Conservation (phyloP, 805 yeast genomes). For the Metschnikowia sp. region DNA sequence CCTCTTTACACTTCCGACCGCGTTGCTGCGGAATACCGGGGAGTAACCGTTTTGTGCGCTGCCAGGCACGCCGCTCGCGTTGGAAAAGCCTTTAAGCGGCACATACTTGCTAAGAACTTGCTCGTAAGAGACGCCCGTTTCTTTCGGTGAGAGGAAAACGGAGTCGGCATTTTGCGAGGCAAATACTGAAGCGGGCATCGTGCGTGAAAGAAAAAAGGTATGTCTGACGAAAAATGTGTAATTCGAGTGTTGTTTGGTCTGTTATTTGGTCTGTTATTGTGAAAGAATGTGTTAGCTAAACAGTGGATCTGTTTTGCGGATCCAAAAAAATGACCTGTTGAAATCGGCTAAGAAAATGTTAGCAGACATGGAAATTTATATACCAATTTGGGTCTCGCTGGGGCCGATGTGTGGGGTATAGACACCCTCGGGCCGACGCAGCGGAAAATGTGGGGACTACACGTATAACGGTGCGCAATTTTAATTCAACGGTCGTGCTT, state of each 20-base stretch:
- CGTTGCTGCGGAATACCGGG: conserved; percentile 45
- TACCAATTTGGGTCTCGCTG: background rate
- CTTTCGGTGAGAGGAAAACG: conserved; percentile 14
- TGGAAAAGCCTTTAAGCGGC: conserved; percentile 15
- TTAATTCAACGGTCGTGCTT: too few species aligned
- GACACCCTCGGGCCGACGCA: conserved; percentile 1
- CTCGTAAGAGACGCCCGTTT: conserved; percentile 7
- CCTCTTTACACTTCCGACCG: conserved; percentile 28
- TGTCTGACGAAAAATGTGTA: too few species aligned
- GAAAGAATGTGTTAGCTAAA: too few species aligned
- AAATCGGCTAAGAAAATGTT: background rate
- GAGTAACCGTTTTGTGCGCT: conserved; percentile 46
- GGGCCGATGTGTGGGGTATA: conserved; percentile 1
- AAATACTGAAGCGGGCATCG: conserved; percentile 4
- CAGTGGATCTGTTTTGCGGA: background rate
- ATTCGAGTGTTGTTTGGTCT: too few species aligned
- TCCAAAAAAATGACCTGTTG: background rate
- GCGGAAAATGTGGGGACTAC: background rate
- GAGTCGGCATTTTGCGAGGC: conserved; percentile 19
- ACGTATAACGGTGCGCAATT: background rate
- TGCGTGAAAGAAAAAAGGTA: too few species aligned
- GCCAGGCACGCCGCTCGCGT: conserved; percentile 33
- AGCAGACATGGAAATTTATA: background rate
- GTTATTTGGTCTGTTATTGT: too few species aligned
- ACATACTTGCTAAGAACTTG: conserved; percentile 14